Conservation (phyloP, 1,284 basidiomycete genomes). For the Sporisorium reilianum region DNA sequence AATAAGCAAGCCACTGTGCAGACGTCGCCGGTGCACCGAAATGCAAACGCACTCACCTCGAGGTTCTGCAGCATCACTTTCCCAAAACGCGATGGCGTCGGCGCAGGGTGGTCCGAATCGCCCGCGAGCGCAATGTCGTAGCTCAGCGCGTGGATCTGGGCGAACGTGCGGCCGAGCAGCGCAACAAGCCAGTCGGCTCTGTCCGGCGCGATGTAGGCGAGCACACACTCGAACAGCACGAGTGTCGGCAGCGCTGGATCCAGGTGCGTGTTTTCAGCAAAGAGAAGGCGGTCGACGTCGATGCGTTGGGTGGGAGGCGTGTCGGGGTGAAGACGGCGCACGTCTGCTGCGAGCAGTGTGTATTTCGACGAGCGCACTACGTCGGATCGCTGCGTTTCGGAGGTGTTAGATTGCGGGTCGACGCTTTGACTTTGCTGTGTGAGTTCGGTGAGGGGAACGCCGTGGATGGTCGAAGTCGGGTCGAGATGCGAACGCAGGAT, state of each 20-base stretch:
- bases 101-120: constrained; percentile 15
- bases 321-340: constrained; percentile 29
- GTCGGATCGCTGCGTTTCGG: neutral
- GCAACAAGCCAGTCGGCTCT: constrained; percentile 49
- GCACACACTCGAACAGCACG: constrained; percentile 66
- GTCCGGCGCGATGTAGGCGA: constrained; percentile 58
- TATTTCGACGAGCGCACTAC: constrained; percentile 31
- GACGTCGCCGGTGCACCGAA: too few species aligned
- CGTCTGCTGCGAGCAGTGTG: constrained; percentile 38
- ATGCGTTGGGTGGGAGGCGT: constrained; percentile 6
- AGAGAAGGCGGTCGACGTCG: constrained; percentile 24
- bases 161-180: constrained; percentile 27
- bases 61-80: constrained; percentile 68
- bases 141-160: constrained; percentile 37
- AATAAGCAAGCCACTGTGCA: too few species aligned
- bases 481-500: constrained; percentile 71
- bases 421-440: neutral
- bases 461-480: constrained; percentile 7
- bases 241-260: constrained; percentile 51
- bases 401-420: neutral
- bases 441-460: constrained; percentile 9
- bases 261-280: constrained; percentile 16
- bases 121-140: constrained; percentile 67
- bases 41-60: constrained; percentile 50
- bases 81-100: constrained; percentile 53